Base-by-base conservation (phyloP, 495 filamentous ascomycete species). In the Tetracladium setigerum region DNA sequence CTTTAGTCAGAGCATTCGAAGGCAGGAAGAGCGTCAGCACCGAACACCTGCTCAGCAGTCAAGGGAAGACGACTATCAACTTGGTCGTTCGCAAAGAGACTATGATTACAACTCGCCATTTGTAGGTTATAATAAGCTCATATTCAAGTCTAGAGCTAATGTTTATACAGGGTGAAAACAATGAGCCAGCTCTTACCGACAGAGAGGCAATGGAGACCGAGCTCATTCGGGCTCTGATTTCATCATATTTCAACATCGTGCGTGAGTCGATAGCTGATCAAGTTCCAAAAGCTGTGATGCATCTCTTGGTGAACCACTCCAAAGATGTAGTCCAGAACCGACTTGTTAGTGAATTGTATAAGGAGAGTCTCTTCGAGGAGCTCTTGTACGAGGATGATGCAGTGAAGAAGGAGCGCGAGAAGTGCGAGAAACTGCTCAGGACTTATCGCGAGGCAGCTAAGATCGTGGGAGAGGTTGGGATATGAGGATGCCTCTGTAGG, bases 281-380 rank as follows among this genome's bases (percentile, higher is more conserved):
- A 65, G 94, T 98, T 15, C 92, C 92, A 39, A 98, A 98, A 69
- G 92, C 92, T 1, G 84, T 98, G 56, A 98, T 98, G 92, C 92
- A 98, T 60, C 82, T 98, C 10, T 80, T 98, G 38, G 92, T 98
- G 55, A 97, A 98, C 66, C 86, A 95, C 68, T 92, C 86, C 64
- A 98, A 96, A 63, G 92, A 98, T 52, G 90, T 87, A 4, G 89
- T 98, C 27, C 92, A 98, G 65, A 98, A 98, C 63, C 77, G 92
- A 32, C 79, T 98, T 10, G 92, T 98, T 33, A 95, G 86, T 58
- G 87, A 96, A 60, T 74, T 98, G 22, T 98, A 98, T 69, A 89
- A 86, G 63, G 92, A 98, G 62, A 74, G 82, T n/a, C 69, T 94
- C 22, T 98, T 98, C 58, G 76, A 87, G 44, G 92, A 98, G 57